Base-by-base conservation (phyloP, 768 basidiomycete genomes). In the Ramaria sp. region DNA sequence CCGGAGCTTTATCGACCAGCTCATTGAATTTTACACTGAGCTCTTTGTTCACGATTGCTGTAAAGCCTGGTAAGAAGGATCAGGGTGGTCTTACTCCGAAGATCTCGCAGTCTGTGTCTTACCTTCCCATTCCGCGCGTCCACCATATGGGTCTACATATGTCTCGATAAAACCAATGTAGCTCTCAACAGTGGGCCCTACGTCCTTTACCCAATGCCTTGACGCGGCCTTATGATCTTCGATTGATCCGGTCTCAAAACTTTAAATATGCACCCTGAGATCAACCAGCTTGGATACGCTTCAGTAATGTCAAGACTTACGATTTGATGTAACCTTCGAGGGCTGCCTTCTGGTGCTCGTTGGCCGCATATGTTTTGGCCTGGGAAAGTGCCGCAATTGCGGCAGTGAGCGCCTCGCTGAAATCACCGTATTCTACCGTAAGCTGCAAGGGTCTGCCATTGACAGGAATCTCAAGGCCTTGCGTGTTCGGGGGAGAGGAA, bases 91-190 rank as follows among this genome's bases (percentile, higher is more conserved):
- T 24, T 12, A 54, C 15, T 17, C 7, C 42, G 13, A 22, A 12
- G 2, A n/a, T 43, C 5, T 43, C n/a, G 42, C 42, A 22, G 20
- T n/a, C 42, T 31, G n/a, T 42, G 7, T 27, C 33, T 11, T 55
- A 82, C 88, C 90, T 79, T 93, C 90, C 91, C 91, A 93, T 68
- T 93, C 91, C 0, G 91, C 91, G 51, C 91, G 81, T n/a, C 80
- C 85, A 37, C 91, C 91, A 59, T 88, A 91, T 7, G 91, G 91
- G 65, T 93, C 91, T 17, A 91, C 84, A 59, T 89, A 89, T 0
- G 85, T 90, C 74, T 90, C 88, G 41, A 90, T 77, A 67, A 89
- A 90, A 22, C 90, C 90, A 57, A 92, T 83, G 68, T 92, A 91
- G 31, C 82, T 86, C 69, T 93, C 91, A 17, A 94, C 91, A 34